Percentiles rank a stretch among this genome's conserved stretches.
Conservation (phyloP, 2,329 filamentous ascomycete species). For the Fusarium robinianum region DNA sequence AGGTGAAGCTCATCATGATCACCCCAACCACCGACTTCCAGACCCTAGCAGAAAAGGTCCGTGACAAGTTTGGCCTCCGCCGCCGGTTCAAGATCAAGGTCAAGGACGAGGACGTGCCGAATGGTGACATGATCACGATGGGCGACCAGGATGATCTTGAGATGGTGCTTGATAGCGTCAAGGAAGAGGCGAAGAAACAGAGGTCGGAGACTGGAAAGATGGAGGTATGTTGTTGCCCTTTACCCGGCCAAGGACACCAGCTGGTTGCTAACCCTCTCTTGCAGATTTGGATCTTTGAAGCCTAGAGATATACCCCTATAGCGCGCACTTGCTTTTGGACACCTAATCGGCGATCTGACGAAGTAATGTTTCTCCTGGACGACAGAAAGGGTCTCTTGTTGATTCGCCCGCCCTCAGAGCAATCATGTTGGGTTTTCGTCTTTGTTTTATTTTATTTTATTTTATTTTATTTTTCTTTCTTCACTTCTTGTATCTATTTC, state of each 20-base stretch:
- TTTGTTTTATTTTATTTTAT: not conserved
- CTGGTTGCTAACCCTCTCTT: conserved; percentile 23
- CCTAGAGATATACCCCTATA: conserved; percentile 42
- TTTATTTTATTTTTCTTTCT: not conserved
- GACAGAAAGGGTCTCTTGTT: conserved; percentile 2
- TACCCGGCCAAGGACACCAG: conserved; percentile 18
- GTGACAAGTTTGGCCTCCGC: conserved; percentile 82
- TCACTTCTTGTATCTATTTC: not conserved
- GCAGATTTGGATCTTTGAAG: conserved; percentile 55
- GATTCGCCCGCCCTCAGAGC: too few species aligned
- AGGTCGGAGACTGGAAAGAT: conserved; percentile 86
- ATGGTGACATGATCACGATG: conserved; percentile 94
- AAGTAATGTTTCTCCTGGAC: conserved; percentile 18
- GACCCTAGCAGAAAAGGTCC: conserved; percentile 78
- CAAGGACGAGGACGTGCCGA: conserved; percentile 74
- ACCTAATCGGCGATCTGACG: conserved; percentile 23
- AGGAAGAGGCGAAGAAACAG: conserved; percentile 71
- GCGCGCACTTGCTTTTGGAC: conserved; percentile 29
- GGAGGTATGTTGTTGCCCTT: conserved; percentile 74
- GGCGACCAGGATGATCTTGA: conserved; percentile 96
- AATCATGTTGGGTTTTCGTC: too few species aligned
- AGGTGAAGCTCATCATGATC: conserved; percentile 93
- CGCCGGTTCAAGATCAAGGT: conserved; percentile 87
- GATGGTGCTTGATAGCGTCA: conserved; percentile 75
- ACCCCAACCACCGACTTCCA: conserved; percentile 71